Conservation (phyloP, 2,329 filamentous ascomycete species). For the Botrytis sinoallii region DNA sequence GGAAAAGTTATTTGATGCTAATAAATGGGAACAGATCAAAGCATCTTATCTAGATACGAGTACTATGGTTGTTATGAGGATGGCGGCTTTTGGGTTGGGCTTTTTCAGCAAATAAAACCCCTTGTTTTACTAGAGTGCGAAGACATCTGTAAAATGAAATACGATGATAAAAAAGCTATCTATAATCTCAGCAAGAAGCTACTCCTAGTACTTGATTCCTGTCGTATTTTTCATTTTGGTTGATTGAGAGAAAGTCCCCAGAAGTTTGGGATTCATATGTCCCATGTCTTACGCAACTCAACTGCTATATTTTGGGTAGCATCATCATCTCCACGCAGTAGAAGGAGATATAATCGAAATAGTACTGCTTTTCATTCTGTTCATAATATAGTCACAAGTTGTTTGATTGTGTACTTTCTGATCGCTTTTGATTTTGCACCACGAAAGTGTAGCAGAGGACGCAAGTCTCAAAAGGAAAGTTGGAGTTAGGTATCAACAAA, state of each 20-base stretch:
- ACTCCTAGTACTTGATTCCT: not conserved
- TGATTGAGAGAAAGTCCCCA: not conserved
- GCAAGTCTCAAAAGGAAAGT: not conserved
- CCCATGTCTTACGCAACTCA: not conserved
- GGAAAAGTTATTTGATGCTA: constrained; percentile 22
- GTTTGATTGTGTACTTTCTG: not conserved
- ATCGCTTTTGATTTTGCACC: not conserved
- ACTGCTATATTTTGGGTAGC: not conserved
- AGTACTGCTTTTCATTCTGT: too few relatives aligned
- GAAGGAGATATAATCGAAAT: not conserved
- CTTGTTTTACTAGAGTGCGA: constrained; percentile 35
- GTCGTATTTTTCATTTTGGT: not conserved
- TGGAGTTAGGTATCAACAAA: not conserved
- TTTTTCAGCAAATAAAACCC: constrained; percentile 23
- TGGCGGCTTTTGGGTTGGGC: constrained; percentile 16
- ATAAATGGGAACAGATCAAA: constrained; percentile 51
- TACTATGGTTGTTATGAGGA: constrained; percentile 11
- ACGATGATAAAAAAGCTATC: not conserved
- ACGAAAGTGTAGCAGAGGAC: not conserved
- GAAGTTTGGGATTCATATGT: not conserved
- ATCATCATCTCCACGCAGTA: not conserved
- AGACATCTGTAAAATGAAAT: constrained; percentile 32
- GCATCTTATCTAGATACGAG: constrained; percentile 59
- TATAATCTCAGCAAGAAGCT: not conserved
- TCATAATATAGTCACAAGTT: not conserved